Conservation (phyloP, 805 yeast species). For the Yamadazyma tumulicola region DNA sequence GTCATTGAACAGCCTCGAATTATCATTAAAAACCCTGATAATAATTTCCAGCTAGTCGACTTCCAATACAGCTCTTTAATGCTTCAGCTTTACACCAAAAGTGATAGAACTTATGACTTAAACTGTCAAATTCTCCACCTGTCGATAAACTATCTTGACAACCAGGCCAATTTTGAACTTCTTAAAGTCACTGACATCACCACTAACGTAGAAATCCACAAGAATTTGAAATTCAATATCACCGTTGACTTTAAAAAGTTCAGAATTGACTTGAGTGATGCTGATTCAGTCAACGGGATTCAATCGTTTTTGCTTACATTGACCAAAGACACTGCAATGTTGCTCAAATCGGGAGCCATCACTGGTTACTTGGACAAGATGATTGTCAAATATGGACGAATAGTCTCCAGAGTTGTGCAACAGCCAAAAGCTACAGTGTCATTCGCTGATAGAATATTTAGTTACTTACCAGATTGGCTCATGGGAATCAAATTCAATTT, state of each 20-base stretch:
- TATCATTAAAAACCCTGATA: slow-evolving; percentile 17
- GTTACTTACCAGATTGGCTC: slow-evolving; percentile 33
- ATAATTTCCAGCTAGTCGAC: slow-evolving; percentile 19
- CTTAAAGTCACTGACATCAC: slow-evolving; percentile 14
- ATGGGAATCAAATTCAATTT: slow-evolving; percentile 19
- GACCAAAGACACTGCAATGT: slow-evolving; percentile 20
- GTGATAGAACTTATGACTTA: slow-evolving; percentile 28
- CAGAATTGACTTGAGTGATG: slow-evolving; percentile 23
- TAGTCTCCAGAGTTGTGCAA: slow-evolving; percentile 3
- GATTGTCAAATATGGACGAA: slow-evolving; percentile 12
- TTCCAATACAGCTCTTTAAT: slow-evolving; percentile 33
- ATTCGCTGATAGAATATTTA: slow-evolving; percentile 15
- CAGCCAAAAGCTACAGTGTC: neutral
- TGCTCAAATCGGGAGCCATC: slow-evolving; percentile 25
- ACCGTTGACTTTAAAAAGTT: slow-evolving; percentile 18
- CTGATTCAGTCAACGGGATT: slow-evolving; percentile 30
- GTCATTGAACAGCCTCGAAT: slow-evolving; percentile 33
- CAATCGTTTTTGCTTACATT: slow-evolving; percentile 25
- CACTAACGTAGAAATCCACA: slow-evolving; percentile 21
- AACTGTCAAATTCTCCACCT: slow-evolving; percentile 35
- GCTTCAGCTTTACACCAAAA: slow-evolving; percentile 30
- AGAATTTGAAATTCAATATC: slow-evolving; percentile 24
- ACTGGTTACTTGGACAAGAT: slow-evolving; percentile 25
- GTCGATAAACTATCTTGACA: slow-evolving; percentile 26
- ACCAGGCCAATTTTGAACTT: slow-evolving; percentile 9